phyloP scores from a whole-genome alignment of 169 alveolate species.

The Pseudocohnilembus persalinus region DNA sequence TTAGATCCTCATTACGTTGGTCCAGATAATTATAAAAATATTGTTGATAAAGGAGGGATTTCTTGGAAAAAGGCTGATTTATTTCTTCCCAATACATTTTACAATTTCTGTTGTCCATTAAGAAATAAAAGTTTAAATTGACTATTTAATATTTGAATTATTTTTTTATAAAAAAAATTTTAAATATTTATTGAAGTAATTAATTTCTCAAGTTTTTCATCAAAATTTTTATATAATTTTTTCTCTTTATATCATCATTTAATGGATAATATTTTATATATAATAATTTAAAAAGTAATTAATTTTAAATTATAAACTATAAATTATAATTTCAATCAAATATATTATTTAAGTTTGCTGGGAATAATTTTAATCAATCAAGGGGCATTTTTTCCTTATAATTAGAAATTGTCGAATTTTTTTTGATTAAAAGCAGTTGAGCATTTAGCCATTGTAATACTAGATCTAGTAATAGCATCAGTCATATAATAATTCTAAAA shows the following conservation, averaged over 20 bases:
- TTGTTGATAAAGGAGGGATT: conserved; percentile 77
- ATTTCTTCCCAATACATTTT: conserved; percentile 69
- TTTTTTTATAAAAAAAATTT: no score
- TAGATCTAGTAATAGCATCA: conserved; percentile 74
- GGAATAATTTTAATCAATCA: no score
- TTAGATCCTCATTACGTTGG: conserved; percentile 85
- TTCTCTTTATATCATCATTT: no score
- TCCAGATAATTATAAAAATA: conserved; percentile 64
- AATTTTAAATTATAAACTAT: no score
- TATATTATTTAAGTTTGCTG: no score
- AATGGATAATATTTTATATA: no score
- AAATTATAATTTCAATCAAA: no score
- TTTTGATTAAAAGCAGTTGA: conserved; percentile 67
- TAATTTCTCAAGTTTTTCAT: no score
- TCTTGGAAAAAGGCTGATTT: conserved; percentile 79
- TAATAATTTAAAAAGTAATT: no score
- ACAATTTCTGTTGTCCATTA: conserved; percentile 77
- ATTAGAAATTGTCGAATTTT: conserved; percentile 29
- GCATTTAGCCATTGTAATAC: conserved; percentile 78
- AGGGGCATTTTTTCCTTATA: neutral
- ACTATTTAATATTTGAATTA: no score
- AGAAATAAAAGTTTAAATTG: conserved; percentile 24
- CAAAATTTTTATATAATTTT: no score
- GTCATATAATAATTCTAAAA: conserved; percentile 75
- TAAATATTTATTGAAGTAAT: no score